phyloP scores from a whole-genome alignment of 345 rosid genomes.

The Clausena lansium region DNA sequence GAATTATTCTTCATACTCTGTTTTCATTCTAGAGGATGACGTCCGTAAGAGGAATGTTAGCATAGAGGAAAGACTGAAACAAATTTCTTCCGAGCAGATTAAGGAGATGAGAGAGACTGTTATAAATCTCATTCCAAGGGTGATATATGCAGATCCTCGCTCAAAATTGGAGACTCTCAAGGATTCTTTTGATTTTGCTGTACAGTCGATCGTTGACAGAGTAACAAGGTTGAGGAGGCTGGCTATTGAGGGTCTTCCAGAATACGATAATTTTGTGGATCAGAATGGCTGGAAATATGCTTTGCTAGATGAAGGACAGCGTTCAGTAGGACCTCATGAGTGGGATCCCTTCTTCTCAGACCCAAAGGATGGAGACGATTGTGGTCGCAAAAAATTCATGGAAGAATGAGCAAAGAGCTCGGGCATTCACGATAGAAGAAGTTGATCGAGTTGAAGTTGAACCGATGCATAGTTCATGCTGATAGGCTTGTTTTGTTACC shows the following conservation, averaged over 20 bases:
- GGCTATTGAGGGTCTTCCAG: slow-evolving; percentile 63
- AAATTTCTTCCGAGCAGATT: slow-evolving; percentile 70
- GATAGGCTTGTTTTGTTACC: background rate
- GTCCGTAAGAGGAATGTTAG: slow-evolving; percentile 65
- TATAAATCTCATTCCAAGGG: slow-evolving; percentile 62
- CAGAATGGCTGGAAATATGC: slow-evolving; percentile 94
- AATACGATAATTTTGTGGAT: slow-evolving; percentile 76
- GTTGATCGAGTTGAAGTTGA: slow-evolving; percentile 9
- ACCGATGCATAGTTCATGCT: background rate
- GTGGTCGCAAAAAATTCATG: slow-evolving; percentile 70
- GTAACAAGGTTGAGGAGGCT: slow-evolving; percentile 83
- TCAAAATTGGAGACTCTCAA: slow-evolving; percentile 55
- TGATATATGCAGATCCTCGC: slow-evolving; percentile 79
- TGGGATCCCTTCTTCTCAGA: slow-evolving; percentile 98
- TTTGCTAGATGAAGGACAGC: slow-evolving; percentile 73
- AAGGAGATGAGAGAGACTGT: slow-evolving; percentile 73
- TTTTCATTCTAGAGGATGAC: slow-evolving; percentile 82
- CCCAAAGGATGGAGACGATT: slow-evolving; percentile 57
- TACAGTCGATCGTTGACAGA: slow-evolving; percentile 69
- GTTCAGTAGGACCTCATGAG: slow-evolving; percentile 72
- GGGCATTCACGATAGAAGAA: slow-evolving; percentile 34
- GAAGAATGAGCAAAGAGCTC: slow-evolving; percentile 80
- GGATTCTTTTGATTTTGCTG: slow-evolving; percentile 87
- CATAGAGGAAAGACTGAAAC: slow-evolving; percentile 68
- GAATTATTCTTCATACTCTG: slow-evolving; percentile 76